A percentile compares a stretch with the other conserved stretches of the same genome.
These are phyloP conservation scores for Agroathelia rolfsii DNA, from an alignment of 1,284 basidiomycete species.

Conservation along the genomic window DNA sequence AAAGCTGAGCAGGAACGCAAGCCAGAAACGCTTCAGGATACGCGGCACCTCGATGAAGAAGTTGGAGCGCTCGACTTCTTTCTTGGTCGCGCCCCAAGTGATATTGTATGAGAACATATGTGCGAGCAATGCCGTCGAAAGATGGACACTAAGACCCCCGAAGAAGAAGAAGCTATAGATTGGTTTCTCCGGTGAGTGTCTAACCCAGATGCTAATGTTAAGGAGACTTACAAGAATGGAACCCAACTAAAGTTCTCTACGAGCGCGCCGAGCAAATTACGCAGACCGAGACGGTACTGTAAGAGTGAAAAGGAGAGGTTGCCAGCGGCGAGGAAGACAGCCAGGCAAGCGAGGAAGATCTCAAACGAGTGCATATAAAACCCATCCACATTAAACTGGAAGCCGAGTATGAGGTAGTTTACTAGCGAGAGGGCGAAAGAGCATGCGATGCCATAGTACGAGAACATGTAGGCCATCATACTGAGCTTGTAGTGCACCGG, in stretches of 20 bases:
- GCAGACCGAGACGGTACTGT: constrained; percentile 67
- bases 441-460: constrained; percentile 69
- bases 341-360: constrained; percentile 66
- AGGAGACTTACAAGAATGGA: too few species aligned
- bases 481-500: constrained; percentile 79
- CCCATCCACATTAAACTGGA: constrained; percentile 53
- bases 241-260: constrained; percentile 67
- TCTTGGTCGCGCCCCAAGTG: constrained; percentile 29
- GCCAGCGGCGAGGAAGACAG: constrained; percentile 67
- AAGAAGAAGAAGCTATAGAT: constrained; percentile 37
- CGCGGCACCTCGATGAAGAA: constrained; percentile 39
- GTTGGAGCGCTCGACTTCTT: constrained; percentile 33
- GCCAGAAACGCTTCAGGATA: constrained; percentile 33
- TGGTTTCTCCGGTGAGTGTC: too few species aligned
- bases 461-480: constrained; percentile 82
- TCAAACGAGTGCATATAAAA: constrained; percentile 63
- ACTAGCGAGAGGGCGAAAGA: constrained; percentile 52
- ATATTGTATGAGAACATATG: constrained; percentile 38
- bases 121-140: constrained; percentile 28
- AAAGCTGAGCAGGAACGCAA: constrained; percentile 29
- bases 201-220: too few species aligned
- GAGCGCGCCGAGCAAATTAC: constrained; percentile 40
- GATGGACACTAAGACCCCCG: constrained; percentile 28
- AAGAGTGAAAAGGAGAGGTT: constrained; percentile 64
- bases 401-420: constrained; percentile 68